Conservation (phyloP, 139 green algal species). For the Chlamydomonas schloesseri region DNA sequence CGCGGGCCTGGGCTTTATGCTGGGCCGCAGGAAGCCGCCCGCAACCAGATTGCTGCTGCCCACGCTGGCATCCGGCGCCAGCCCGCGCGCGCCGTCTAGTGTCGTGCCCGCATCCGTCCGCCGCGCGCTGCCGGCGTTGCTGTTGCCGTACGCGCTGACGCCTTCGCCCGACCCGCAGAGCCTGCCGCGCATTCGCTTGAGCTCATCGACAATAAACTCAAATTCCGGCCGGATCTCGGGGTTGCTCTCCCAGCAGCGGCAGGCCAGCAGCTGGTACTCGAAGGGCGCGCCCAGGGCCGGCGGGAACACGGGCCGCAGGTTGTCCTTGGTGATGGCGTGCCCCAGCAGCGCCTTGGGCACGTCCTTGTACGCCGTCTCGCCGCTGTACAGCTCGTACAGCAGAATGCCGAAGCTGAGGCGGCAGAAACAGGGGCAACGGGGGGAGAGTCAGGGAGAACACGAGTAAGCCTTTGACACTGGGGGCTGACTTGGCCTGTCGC, state of each 20-base stretch:
- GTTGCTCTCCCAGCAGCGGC: slow-evolving; percentile 65
- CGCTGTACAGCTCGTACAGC: slow-evolving; percentile 41
- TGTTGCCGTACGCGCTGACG: too few relatives aligned
- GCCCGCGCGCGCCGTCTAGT: too few relatives aligned
- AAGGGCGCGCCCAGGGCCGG: slow-evolving; percentile 11
- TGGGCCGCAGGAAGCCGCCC: too few relatives aligned
- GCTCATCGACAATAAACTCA: slow-evolving; percentile 42
- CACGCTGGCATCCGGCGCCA: too few relatives aligned
- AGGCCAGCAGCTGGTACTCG: slow-evolving; percentile 54
- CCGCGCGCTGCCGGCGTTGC: too few relatives aligned
- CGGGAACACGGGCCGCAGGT: slow-evolving; percentile 33
- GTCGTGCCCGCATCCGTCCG: too few relatives aligned
- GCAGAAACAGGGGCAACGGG: too few relatives aligned
- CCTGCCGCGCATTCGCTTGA: slow-evolving; percentile 49
- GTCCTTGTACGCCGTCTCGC: not conserved
- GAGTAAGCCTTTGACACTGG: too few relatives aligned
- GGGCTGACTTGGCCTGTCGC: too few relatives aligned
- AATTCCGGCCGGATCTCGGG: slow-evolving; percentile 54
- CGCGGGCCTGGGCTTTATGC: too few relatives aligned
- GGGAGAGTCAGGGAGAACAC: too few relatives aligned
- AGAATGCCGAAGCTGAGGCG: slow-evolving; percentile 27
- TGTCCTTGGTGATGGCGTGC: slow-evolving; percentile 36
- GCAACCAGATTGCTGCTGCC: too few relatives aligned
- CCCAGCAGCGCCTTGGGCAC: slow-evolving; percentile 16
- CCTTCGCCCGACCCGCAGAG: not conserved